Evolutionary conservation across 495 filamentous ascomycete genomes (phyloP).

Genomic region (Podospora didyma): DNA sequence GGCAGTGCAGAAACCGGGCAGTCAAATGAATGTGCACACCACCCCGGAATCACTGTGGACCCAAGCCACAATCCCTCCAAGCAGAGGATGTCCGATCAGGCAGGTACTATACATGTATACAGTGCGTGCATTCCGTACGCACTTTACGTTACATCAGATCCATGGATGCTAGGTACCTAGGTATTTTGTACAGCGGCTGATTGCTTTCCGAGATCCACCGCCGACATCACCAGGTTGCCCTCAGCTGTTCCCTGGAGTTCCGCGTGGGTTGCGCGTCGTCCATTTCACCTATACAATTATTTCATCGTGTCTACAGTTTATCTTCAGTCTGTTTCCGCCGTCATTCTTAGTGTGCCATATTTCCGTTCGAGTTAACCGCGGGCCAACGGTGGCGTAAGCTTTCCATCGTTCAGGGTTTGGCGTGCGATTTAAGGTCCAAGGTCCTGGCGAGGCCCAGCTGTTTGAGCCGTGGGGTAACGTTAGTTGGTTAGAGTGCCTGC

Average conservation of each 20-base stretch:
- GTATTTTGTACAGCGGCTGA: too few relatives aligned
- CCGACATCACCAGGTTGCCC: not conserved
- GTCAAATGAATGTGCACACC: too few relatives aligned
- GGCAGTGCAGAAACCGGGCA: too few relatives aligned
- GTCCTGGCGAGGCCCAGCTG: not conserved
- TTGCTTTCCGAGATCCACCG: too few relatives aligned
- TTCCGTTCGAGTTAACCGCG: not conserved
- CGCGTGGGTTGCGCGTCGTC: too few relatives aligned
- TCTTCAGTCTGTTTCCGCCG: not conserved
- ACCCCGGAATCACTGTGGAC: not conserved
- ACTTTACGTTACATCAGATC: too few relatives aligned
- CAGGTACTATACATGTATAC: too few relatives aligned
- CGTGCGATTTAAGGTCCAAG: not conserved
- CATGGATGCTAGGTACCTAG: too few relatives aligned
- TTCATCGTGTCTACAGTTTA: too few relatives aligned
- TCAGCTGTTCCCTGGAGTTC: not conserved
- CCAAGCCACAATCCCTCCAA: not conserved
- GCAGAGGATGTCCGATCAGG: not conserved
- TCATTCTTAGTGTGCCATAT: constrained; percentile 9
- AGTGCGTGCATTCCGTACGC: too few relatives aligned
- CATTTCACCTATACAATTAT: too few relatives aligned
- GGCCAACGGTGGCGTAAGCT: not conserved
- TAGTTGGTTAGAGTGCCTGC: constrained; percentile 5
- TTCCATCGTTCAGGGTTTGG: not conserved
- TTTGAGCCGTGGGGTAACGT: constrained; percentile 9